phyloP scores from a whole-genome alignment of 176 grass and related monocot genomes.

The Puya raimondii region DNA sequence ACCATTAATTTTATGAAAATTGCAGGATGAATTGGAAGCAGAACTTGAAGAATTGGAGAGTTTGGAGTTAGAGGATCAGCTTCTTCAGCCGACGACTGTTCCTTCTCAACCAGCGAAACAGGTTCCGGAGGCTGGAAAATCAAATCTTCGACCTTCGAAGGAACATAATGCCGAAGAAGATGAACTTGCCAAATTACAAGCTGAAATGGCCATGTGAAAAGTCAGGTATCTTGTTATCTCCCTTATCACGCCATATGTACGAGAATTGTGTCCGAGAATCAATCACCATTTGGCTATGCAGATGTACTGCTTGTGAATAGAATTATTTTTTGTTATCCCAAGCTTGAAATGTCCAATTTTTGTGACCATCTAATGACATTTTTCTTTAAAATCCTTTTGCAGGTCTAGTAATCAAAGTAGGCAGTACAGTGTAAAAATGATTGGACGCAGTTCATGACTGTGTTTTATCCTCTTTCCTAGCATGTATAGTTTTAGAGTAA shows the following conservation, averaged over 20 bases:
- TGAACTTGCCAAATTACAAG: slow-evolving; percentile 14
- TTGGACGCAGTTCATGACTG: no score
- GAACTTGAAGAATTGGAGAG: slow-evolving; percentile 21
- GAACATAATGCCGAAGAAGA: slow-evolving; percentile 20
- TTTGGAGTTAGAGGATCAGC: slow-evolving; percentile 13
- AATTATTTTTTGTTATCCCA: no score
- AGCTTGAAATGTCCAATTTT: no score
- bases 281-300: background rate
- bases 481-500: no score
- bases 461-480: no score
- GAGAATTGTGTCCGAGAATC: background rate
- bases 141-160: background rate
- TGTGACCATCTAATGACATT: no score
- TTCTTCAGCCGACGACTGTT: slow-evolving; percentile 13
- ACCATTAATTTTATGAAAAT: background rate
- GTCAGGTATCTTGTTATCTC: background rate
- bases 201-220: slow-evolving; percentile 9
- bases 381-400: no score
- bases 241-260: background rate
- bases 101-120: background rate
- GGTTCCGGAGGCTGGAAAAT: background rate
- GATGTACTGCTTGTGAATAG: no score
- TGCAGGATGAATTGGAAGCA: slow-evolving; percentile 28
- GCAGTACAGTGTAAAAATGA: no score
- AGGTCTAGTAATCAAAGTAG: no score